Conservation (phyloP, 768 basidiomycete species). For the Inosperma sp. region DNA sequence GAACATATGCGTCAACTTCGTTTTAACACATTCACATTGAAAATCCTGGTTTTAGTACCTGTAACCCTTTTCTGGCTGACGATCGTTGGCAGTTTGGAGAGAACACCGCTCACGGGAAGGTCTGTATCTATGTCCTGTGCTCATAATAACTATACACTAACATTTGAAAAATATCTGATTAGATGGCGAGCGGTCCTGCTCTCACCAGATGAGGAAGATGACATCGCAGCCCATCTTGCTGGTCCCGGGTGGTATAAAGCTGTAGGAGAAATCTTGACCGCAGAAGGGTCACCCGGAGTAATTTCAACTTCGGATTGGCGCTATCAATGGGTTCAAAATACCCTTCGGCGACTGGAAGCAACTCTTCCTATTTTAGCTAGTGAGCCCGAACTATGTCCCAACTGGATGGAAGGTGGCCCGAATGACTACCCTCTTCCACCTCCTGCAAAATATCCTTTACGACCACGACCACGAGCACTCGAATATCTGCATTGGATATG, state of each 20-base stretch:
- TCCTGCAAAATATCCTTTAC: slow-evolving; percentile 74
- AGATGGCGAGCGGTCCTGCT: slow-evolving; percentile 87
- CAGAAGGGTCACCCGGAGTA: slow-evolving; percentile 56
- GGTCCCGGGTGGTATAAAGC: slow-evolving; percentile 86
- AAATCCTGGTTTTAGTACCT: slow-evolving; percentile 58
- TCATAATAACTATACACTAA: slow-evolving; percentile 3
- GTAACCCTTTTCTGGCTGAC: slow-evolving; percentile 60
- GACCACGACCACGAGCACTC: slow-evolving; percentile 76
- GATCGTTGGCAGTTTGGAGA: slow-evolving; percentile 67
- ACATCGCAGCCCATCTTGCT: slow-evolving; percentile 74
- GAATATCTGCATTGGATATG: slow-evolving; percentile 62
- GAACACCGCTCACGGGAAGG: slow-evolving; percentile 84
- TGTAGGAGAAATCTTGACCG: slow-evolving; percentile 71
- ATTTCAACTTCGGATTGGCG: slow-evolving; percentile 85
- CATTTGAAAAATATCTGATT: slow-evolving; percentile 4
- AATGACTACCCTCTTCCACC: slow-evolving; percentile 67
- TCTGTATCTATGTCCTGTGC: slow-evolving; percentile 30
- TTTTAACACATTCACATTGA: slow-evolving; percentile 45
- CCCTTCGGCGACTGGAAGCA: slow-evolving; percentile 70
- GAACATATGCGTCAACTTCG: slow-evolving; percentile 46
- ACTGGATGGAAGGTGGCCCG: slow-evolving; percentile 51
- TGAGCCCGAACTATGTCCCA: slow-evolving; percentile 49
- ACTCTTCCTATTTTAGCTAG: slow-evolving; percentile 64
- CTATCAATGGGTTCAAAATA: slow-evolving; percentile 78
- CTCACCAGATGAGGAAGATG: slow-evolving; percentile 90